phyloP scores from a whole-genome alignment of 345 rosid species.

The Brassica napus region Da-Ae NC_063449.1:45182001-45182500 shows the following conservation, averaged over 20 bases:
- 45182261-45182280: constrained; percentile 84
- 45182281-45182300: constrained; percentile 65
- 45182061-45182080: constrained; percentile 71
- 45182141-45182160: constrained; percentile 84
- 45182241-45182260: constrained; percentile 68
- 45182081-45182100: constrained; percentile 64
- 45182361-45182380: constrained; percentile 59
- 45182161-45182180: constrained; percentile 74
- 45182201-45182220: constrained; percentile 68
- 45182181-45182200: constrained; percentile 58
- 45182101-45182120: constrained; percentile 88
- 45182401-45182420: constrained; percentile 62
- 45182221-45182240: constrained; percentile 79
- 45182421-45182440: constrained; percentile 78
- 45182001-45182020: constrained; percentile 74
- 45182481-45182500: constrained; percentile 67
- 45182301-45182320: constrained; percentile 58
- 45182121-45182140: constrained; percentile 94
- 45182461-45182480: constrained; percentile 82
- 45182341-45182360: constrained; percentile 58
- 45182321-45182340: constrained; percentile 72
- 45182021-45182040: constrained; percentile 54
- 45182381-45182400: constrained; percentile 53
- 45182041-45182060: constrained; percentile 56
- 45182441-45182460: constrained; percentile 81